A percentile compares a stretch with the other conserved stretches of the same genome.
These are phyloP conservation scores for Epichloe elymi DNA, from an alignment of 2,329 filamentous ascomycete species.

Conservation along the genomic window DNA sequence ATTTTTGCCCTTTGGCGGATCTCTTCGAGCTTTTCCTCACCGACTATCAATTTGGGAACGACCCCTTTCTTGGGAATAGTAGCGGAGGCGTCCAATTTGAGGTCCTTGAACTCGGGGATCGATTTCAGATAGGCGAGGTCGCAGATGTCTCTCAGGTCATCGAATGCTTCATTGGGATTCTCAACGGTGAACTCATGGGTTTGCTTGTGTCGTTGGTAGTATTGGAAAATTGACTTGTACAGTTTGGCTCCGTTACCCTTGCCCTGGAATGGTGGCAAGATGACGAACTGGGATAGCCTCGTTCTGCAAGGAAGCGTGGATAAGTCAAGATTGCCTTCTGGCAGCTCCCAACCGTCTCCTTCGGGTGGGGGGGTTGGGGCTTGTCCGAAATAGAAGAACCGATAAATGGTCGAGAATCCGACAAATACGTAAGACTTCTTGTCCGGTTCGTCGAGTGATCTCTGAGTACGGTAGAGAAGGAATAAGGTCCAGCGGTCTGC, in stretches of 20 bases:
- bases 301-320: constrained; percentile 59
- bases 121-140: constrained; percentile 54
- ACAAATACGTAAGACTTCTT: constrained; percentile 63
- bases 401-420: constrained; percentile 83
- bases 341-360: constrained; percentile 29
- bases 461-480: constrained; percentile 61
- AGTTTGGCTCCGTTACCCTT: constrained; percentile 67
- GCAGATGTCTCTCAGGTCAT: constrained; percentile 63
- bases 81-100: constrained; percentile 41
- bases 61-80: constrained; percentile 32
- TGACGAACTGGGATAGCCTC: constrained; percentile 84
- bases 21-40: constrained; percentile 38
- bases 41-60: constrained; percentile 41
- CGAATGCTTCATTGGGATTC: constrained; percentile 80
- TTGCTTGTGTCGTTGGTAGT: constrained; percentile 52
- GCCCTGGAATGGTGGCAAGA: constrained; percentile 76
- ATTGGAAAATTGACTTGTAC: constrained; percentile 65
- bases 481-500: constrained; percentile 86
- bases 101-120: constrained; percentile 41
- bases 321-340: constrained; percentile 33
- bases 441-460: constrained; percentile 23
- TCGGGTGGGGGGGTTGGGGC: constrained; percentile 30
- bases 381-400: constrained; percentile 55
- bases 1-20: constrained; percentile 57
- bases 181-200: constrained; percentile 83